Evolutionary conservation across 768 basidiomycete species (phyloP), one percentile per base, ranked within the genome.

Genomic region (Roridomyces roridus): DNA sequence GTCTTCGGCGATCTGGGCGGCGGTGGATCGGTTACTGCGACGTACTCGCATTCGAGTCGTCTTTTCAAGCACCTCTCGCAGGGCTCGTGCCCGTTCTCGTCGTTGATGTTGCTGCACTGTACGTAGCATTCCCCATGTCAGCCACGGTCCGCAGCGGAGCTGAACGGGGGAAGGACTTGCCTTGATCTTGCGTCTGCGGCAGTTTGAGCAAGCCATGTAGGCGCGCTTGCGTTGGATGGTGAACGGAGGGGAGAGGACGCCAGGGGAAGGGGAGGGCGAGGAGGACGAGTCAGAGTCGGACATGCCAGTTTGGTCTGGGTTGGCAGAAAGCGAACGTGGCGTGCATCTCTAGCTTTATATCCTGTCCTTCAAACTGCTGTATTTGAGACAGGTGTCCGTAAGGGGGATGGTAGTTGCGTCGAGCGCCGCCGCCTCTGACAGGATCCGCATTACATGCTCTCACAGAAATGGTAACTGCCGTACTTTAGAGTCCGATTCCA

Each of bases 111-210:
- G n/a, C 45, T 41, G 20, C 56, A 57, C 56, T 57, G 8, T 5
- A 10, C 14, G 18, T 6, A 20, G 31, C 15, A 9, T 10, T n/a
- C 15, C 39, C 39, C 17, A 23, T n/a, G 39, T 18, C n/a, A 40
- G 39, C 18, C 18, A 40, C 8, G 20, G 39, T 34, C 11, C 15
- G 31, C 31, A 3, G 3, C 11, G 10, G 10, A 34, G 39, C 17
- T n/a, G n/a, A n/a, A n/a, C n/a, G n/a, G 17, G 5, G 39, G 20
- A 40, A n/a, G 39, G 5, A 29, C 40, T 42, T 24, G 7, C 55
- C 55, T 56, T 56, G 29, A 57, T 35, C 26, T 57, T 57, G 4
- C 55, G 48, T 12, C 26, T 21, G 21, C 55, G 47, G 25, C 55
- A 56, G 23, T 48, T 50, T 8, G 34, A 37, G 34, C 55, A 57